Percentiles rank a stretch among this genome's conserved stretches.
These are phyloP conservation scores for Magnusiomyces clavatus DNA, from an alignment of 1,139 yeast genomes.

Conservation along the genomic window DNA sequence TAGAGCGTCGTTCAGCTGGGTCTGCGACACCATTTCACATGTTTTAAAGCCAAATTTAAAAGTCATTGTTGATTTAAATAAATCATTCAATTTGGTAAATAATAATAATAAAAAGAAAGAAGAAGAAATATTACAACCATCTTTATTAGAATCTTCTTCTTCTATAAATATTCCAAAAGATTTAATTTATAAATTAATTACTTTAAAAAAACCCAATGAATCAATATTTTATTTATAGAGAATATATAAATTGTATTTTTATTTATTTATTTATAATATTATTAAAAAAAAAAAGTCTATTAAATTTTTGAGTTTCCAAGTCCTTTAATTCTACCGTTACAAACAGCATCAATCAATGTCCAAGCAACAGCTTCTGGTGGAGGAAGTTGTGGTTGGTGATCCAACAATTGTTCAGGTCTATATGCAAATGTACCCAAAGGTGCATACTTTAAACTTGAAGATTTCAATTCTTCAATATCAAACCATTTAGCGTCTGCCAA, in stretches of 20 bases:
- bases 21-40: too few species aligned
- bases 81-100: too few species aligned
- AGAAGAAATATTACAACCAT: too few species aligned
- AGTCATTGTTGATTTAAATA: too few species aligned
- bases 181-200: too few species aligned
- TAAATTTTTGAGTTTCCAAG: constrained; percentile 1
- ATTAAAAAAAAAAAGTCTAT: neutral
- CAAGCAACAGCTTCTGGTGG: constrained; percentile 45
- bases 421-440: constrained; percentile 11
- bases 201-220: too few species aligned
- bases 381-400: constrained; percentile 36
- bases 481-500: constrained; percentile 83
- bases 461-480: constrained; percentile 44
- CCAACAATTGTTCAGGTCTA: constrained; percentile 21
- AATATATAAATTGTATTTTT: neutral
- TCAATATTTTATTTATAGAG: neutral
- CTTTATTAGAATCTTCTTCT: too few species aligned
- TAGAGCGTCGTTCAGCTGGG: too few species aligned
- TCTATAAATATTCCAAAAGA: too few species aligned
- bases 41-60: too few species aligned
- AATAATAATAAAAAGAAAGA: too few species aligned
- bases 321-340: constrained; percentile 17
- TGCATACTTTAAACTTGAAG: constrained; percentile 16
- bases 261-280: neutral
- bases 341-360: constrained; percentile 34